Conservation (phyloP, 1,284 basidiomycete genomes). For the Sparassis latifolia region DNA sequence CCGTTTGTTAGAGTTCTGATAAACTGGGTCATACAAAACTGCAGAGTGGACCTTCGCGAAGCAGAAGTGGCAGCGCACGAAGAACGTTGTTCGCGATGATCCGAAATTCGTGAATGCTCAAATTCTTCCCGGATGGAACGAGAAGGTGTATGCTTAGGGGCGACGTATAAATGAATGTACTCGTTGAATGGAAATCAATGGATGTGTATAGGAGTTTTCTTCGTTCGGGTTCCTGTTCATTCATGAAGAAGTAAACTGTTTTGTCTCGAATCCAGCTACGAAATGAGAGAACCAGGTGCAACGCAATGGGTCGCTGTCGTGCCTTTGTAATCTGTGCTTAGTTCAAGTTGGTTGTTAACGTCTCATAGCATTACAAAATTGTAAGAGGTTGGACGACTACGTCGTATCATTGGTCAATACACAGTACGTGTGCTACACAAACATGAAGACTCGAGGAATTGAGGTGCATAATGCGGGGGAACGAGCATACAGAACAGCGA, state of each 20-base stretch:
- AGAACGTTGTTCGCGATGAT: conserved; percentile 25
- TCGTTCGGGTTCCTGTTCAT: no score
- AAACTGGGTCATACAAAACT: no score
- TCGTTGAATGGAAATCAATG: no score
- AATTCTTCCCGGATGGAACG: conserved; percentile 37
- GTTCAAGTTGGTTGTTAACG: not conserved
- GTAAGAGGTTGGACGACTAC: no score
- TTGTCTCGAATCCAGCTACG: not conserved
- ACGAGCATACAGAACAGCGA: not conserved
- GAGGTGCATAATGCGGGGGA: conserved; percentile 6
- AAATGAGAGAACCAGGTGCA: not conserved
- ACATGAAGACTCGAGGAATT: conserved; percentile 1
- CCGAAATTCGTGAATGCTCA: conserved; percentile 27
- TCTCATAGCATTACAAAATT: no score
- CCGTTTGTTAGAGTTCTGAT: not conserved
- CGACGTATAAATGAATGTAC: not conserved
- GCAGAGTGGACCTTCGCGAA: conserved; percentile 41
- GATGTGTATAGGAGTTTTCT: no score
- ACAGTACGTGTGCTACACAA: no score
- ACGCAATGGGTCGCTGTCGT: not conserved
- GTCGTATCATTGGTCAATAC: no score
- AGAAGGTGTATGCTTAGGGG: conserved; percentile 27
- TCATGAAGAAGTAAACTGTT: no score
- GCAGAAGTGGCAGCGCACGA: conserved; percentile 42
- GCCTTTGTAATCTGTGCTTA: not conserved